Base-by-base conservation (phyloP, 2,329 filamentous ascomycete species). In the Pestalotiopsis sp. region DNA sequence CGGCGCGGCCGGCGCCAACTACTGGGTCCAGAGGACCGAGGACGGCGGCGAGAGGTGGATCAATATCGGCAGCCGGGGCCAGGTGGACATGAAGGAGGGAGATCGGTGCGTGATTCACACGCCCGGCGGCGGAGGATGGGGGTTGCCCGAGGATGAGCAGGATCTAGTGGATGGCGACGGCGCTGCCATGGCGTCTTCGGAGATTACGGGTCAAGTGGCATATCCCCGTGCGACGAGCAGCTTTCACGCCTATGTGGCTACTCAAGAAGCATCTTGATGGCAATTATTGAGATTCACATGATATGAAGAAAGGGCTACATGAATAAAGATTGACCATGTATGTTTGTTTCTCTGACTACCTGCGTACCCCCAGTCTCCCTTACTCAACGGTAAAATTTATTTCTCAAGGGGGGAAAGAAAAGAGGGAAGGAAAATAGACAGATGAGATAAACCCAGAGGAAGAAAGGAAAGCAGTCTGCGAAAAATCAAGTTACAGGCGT, bases 1-100 rank as follows among this genome's bases (percentile, higher is more conserved):
- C 67, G 92, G 89, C 0, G 80, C 85, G 69, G 86, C 88, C n/a
- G 92, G 92, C 0, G 79, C 91, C 67, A 94, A 94, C 70, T 83
- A 91, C 67, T 94, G 91, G 91, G 86, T 92, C 4, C 74, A 76
- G 67, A 77, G 73, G 67, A 72, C 73, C 65, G 69, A 25, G 71
- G 56, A 69, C 6, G 70, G 66, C 25, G 57, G 38, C 23, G 65
- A 69, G 68, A 65, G 69, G 45, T 71, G 67, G 64, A 61, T 72
- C 45, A 72, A 68, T 39, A 69, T 71, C 38, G 70, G 70, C 7
- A 64, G 62, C 7, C 61, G 70, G 23, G 70, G 67, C 12, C 67
- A 68, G 49, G 68, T 70, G 36, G 66, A 70, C 17, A 69, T 71
- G 70, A 70, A 68, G 56, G 49, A 59, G 20, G 71, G 70, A 4